Base-by-base conservation (phyloP, 2,329 filamentous ascomycete species). In the Zymoseptoria crescenta region DNA sequence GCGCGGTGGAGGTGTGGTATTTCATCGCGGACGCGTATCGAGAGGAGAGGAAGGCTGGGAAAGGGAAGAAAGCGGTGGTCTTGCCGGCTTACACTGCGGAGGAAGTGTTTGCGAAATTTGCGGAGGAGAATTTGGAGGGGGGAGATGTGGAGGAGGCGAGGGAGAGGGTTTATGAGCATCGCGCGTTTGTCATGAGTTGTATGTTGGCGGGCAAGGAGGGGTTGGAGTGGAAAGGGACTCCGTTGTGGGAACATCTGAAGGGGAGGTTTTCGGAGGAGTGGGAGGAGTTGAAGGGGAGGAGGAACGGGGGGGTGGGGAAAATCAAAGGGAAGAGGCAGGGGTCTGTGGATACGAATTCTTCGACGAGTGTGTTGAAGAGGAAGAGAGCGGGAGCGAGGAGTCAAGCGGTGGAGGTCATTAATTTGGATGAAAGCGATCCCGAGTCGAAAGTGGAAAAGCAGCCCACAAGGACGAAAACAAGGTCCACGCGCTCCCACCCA, bases 1-100 rank as follows among this genome's bases (percentile, higher is more conserved):
- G 87, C 69, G 86, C 83, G 1, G 81, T 88, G 10, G 77, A 79
- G 8, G 73, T 89, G 20, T 82, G 89, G 64, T 88, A 88, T 69
- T 80, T 79, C 56, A 70, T 88, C 2, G 75, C 83, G 49, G 82
- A 84, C 56, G 77, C 82, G 8, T 86, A 87, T 66, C 71, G 62
- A 24, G 62, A 65, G 49, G 52, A 58, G 29, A 30, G 58, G 65
- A 8, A 70, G 65, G 66, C 74, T 54, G 68, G 56, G 64, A 73
- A 57, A 71, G 75, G 70, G 67, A 78, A 69, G 49, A 67, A 57
- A 9, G 70, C 71, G 8, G 61, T 45, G 27, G 55, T 59, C 3
- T 53, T 69, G n/a, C 67, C 63, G 10, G 59, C 65, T n/a, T 70
- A 68, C 68, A 74, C 65, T 20, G 70, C 75, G 4, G 65, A 70